A percentile compares a stretch with the other conserved stretches of the same genome.
Evolutionary conservation across 352 stramenopile genomes (phyloP).

Genomic region (Phytophthora citrophthora): DNA sequence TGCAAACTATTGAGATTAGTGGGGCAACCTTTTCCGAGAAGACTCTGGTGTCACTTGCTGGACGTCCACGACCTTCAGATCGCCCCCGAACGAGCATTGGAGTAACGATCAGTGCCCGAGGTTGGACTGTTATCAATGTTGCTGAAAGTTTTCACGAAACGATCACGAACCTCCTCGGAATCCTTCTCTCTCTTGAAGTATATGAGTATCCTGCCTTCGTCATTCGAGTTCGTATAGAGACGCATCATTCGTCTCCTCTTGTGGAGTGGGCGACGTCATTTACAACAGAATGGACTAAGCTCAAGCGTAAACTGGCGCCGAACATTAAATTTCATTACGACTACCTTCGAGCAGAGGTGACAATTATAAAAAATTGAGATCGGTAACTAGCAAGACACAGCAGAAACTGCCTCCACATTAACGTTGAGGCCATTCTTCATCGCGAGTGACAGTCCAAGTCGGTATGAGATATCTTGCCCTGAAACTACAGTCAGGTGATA

Average conservation of each 20-base stretch:
- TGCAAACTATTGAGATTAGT: constrained; percentile 27
- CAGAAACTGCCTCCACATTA: background rate
- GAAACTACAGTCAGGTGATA: constrained; percentile 44
- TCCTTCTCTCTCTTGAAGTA: constrained; percentile 2
- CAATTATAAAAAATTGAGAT: too few species aligned
- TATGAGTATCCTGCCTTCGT: constrained; percentile 20
- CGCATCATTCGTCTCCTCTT: constrained; percentile 22
- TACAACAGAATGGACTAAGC: constrained; percentile 21
- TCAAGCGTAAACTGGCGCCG: constrained; percentile 22
- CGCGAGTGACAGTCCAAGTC: constrained; percentile 32
- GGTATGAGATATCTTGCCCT: constrained; percentile 36
- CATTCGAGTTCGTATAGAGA: constrained; percentile 33
- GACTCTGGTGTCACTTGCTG: constrained; percentile 21
- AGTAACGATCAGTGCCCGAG: constrained; percentile 27
- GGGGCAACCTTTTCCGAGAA: constrained; percentile 23
- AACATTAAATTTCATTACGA: constrained; percentile 29
- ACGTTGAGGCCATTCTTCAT: constrained; percentile 38
- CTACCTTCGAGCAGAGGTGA: constrained; percentile 15
- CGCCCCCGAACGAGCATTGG: constrained; percentile 18
- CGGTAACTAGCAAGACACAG: background rate
- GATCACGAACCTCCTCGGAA: constrained; percentile 9
- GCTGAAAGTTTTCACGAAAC: constrained; percentile 26
- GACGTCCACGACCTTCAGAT: background rate
- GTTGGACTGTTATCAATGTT: constrained; percentile 26
- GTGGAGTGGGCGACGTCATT: constrained; percentile 22